phyloP scores from a whole-genome alignment of 2,329 filamentous ascomycete species.

The Colletotrichum shisoi region DNA sequence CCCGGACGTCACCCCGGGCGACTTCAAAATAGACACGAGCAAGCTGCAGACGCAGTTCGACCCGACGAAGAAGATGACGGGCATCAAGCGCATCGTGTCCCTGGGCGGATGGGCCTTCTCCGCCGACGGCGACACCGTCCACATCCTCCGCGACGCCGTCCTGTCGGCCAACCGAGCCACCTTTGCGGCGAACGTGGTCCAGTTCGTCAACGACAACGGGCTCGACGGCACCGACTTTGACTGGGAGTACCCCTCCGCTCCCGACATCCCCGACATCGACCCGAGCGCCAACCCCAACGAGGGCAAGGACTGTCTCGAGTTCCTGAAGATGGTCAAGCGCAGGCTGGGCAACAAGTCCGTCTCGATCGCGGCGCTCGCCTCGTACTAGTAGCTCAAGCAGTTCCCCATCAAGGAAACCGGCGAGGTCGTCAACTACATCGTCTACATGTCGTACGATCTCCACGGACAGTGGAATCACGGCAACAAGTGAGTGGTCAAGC shows the following conservation, averaged over 20 bases:
- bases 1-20: conserved; percentile 38
- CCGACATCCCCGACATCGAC: conserved; percentile 25
- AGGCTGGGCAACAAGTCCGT: conserved; percentile 44
- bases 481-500: conserved; percentile 44
- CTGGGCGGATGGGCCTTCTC: conserved; percentile 58
- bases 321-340: conserved; percentile 32
- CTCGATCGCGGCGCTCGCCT: conserved; percentile 51
- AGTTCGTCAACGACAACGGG: conserved; percentile 52
- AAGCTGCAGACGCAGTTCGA: conserved; percentile 43
- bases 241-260: conserved; percentile 54
- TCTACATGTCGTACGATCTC: conserved; percentile 50
- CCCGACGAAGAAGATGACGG: conserved; percentile 44
- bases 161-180: conserved; percentile 49
- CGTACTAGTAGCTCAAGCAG: conserved; percentile 52
- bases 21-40: conserved; percentile 8
- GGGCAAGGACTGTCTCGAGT: conserved; percentile 44
- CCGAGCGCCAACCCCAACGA: conserved; percentile 40
- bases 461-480: conserved; percentile 50
- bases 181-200: conserved; percentile 49
- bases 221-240: conserved; percentile 54
- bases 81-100: conserved; percentile 48
- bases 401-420: conserved; percentile 46
- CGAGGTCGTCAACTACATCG: conserved; percentile 7
- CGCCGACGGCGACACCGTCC: conserved; percentile 48
- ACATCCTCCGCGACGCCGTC: conserved; percentile 49